Evolutionary conservation across 306 rosid genomes (phyloP).

Genomic region (Pterocarpus santalinus): DNA sequence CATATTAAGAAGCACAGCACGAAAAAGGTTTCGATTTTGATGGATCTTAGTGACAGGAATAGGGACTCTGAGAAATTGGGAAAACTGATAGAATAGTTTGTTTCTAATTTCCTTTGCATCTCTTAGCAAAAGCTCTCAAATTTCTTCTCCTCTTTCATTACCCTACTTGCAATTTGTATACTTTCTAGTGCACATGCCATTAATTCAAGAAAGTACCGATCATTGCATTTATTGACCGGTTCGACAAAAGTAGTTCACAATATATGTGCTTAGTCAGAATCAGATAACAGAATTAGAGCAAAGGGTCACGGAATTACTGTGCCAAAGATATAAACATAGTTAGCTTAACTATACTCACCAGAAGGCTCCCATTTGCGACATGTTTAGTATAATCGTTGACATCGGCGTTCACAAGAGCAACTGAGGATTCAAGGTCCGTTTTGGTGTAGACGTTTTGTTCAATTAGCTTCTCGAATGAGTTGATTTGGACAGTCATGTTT

Average conservation of each 20-base stretch:
- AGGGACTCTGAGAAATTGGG: background rate
- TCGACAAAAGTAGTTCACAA: background rate
- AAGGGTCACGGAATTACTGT: background rate
- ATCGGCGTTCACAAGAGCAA: constrained; percentile 45
- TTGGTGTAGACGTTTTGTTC: constrained; percentile 54
- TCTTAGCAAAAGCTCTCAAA: no score
- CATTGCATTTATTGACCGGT: background rate
- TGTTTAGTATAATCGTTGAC: constrained; percentile 46
- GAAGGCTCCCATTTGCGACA: background rate
- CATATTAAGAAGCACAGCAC: no score
- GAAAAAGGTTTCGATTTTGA: background rate
- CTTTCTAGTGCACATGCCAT: background rate
- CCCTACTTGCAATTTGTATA: no score
- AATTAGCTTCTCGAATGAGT: constrained; percentile 49
- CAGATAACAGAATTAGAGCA: background rate
- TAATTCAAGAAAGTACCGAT: background rate
- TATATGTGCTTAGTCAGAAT: background rate
- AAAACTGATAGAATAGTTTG: background rate
- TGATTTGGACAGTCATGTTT: constrained; percentile 47
- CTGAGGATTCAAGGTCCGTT: constrained; percentile 53
- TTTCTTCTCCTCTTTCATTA: no score
- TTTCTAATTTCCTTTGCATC: no score
- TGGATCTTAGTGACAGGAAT: background rate
- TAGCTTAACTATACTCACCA: constrained; percentile 39
- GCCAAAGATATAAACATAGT: background rate